Evolutionary conservation across 1,139 yeast species (phyloP).

Genomic region (Saccharomyces uvarum): DNA sequence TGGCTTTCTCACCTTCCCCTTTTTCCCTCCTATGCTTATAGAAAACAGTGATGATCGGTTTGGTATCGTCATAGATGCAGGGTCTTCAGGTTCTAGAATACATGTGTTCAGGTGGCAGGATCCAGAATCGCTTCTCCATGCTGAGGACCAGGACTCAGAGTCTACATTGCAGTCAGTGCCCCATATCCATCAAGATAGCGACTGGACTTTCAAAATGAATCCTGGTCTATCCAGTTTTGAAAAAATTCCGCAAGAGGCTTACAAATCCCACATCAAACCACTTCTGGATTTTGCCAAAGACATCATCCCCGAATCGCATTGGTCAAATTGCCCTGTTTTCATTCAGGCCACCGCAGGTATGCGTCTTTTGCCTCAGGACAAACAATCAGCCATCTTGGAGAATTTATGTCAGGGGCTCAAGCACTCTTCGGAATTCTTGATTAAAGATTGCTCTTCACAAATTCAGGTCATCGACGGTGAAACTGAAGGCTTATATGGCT

Average conservation of each 20-base stretch:
- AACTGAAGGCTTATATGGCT: conserved; percentile 73
- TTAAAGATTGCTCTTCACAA: conserved; percentile 50
- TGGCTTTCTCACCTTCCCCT: not conserved
- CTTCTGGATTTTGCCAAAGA: conserved; percentile 51
- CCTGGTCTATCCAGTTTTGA: conserved; percentile 65
- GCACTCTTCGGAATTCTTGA: conserved; percentile 43
- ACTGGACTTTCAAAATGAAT: conserved; percentile 54
- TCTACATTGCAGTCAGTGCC: conserved; percentile 50
- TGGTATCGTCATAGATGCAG: conserved; percentile 75
- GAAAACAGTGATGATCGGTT: conserved; percentile 31
- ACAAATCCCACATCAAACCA: conserved; percentile 52
- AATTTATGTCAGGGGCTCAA: conserved; percentile 47
- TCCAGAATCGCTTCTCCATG: conserved; percentile 31
- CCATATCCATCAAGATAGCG: conserved; percentile 46
- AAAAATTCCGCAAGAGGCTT: conserved; percentile 43
- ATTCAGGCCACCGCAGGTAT: conserved; percentile 79
- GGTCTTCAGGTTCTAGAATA: conserved; percentile 72
- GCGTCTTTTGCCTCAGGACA: conserved; percentile 50
- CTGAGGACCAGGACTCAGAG: conserved; percentile 21
- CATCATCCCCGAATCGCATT: conserved; percentile 49
- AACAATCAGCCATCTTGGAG: conserved; percentile 41
- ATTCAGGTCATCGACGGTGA: conserved; percentile 73
- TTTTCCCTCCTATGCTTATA: not conserved
- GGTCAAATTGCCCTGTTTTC: conserved; percentile 57
- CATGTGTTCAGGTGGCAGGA: conserved; percentile 65